Evolutionary conservation across 495 filamentous ascomycete species (phyloP).

Genomic region (Trichoderma gamsii): DNA sequence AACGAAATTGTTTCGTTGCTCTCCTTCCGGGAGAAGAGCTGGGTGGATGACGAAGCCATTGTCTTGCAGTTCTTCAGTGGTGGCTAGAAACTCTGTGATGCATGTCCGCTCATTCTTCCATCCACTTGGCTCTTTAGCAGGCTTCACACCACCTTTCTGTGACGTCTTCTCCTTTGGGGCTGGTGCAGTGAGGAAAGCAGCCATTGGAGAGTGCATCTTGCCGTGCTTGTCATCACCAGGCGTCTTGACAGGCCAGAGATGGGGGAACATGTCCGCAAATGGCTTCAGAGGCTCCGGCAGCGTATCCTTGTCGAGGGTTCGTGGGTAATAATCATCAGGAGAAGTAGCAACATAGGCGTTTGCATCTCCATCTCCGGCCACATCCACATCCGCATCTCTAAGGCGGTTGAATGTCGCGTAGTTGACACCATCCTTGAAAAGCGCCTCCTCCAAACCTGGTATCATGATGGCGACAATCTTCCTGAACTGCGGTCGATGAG

Average conservation of each 20-base stretch:
- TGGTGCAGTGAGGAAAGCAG: conserved; percentile 63
- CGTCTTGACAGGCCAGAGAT: conserved; percentile 82
- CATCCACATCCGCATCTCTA: conserved; percentile 22
- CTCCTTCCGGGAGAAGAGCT: conserved; percentile 46
- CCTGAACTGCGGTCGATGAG: conserved; percentile 65
- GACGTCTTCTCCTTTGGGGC: conserved; percentile 55
- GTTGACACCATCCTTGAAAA: conserved; percentile 70
- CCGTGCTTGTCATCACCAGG: conserved; percentile 75
- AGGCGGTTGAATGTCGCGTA: conserved; percentile 33
- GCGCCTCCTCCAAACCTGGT: conserved; percentile 79
- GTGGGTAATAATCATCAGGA: conserved; percentile 68
- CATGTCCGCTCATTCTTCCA: conserved; percentile 66
- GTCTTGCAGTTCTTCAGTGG: conserved; percentile 66
- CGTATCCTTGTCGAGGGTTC: conserved; percentile 50
- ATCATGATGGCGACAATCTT: conserved; percentile 93
- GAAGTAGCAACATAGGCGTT: conserved; percentile 31
- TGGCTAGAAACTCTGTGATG: conserved; percentile 69
- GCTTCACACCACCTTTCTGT: conserved; percentile 47
- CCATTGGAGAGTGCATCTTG: conserved; percentile 76
- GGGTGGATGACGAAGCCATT: conserved; percentile 80
- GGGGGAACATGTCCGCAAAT: conserved; percentile 75
- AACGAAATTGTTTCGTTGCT: conserved; percentile 37
- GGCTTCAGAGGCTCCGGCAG: conserved; percentile 60
- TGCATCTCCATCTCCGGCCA: conserved; percentile 28
- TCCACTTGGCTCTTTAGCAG: conserved; percentile 50